These are phyloP conservation scores for Echria macrotheca DNA, from an alignment of 495 filamentous ascomycete species.

Conservation along the genomic window DNA sequence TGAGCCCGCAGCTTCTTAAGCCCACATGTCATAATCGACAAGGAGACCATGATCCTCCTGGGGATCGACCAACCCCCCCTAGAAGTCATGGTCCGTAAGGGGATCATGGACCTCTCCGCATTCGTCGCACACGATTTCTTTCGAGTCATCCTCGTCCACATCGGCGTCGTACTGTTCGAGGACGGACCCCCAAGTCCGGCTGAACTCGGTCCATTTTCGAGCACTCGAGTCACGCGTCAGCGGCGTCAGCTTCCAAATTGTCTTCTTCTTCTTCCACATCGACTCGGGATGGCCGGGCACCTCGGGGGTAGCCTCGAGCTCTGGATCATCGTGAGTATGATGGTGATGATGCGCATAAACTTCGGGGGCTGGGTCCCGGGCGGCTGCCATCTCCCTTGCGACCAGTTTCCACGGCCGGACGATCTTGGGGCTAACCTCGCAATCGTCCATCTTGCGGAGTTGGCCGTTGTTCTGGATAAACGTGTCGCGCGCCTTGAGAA, in stretches of 20 bases:
- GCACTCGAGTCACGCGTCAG: slow-evolving; percentile 24
- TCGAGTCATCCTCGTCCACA: slow-evolving; percentile 23
- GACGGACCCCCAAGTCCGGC: slow-evolving; percentile 31
- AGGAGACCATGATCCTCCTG: too few relatives aligned
- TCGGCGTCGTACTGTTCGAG: slow-evolving; percentile 24
- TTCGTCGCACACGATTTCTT: slow-evolving; percentile 27
- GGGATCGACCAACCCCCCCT: too few relatives aligned
- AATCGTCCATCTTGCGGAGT: slow-evolving; percentile 23
- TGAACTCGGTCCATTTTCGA: slow-evolving; percentile 39
- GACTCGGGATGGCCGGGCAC: slow-evolving; percentile 39
- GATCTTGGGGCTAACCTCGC: slow-evolving; percentile 23
- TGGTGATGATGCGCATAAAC: slow-evolving; percentile 7
- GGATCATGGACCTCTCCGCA: slow-evolving; percentile 31
- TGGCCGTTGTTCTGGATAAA: slow-evolving; percentile 27
- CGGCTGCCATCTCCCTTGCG: slow-evolving; percentile 13
- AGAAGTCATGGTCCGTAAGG: neutral
- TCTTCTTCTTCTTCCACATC: slow-evolving; percentile 28
- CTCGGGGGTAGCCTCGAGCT: slow-evolving; percentile 29
- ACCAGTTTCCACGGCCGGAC: slow-evolving; percentile 30
- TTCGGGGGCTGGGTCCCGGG: neutral
- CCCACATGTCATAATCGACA: too few relatives aligned
- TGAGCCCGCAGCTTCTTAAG: too few relatives aligned
- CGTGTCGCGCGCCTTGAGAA: slow-evolving; percentile 29
- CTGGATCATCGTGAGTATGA: slow-evolving; percentile 1
- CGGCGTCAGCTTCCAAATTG: slow-evolving; percentile 42